phyloP scores from a whole-genome alignment of 768 basidiomycete species.

The Boletus sensibilis region DNA sequence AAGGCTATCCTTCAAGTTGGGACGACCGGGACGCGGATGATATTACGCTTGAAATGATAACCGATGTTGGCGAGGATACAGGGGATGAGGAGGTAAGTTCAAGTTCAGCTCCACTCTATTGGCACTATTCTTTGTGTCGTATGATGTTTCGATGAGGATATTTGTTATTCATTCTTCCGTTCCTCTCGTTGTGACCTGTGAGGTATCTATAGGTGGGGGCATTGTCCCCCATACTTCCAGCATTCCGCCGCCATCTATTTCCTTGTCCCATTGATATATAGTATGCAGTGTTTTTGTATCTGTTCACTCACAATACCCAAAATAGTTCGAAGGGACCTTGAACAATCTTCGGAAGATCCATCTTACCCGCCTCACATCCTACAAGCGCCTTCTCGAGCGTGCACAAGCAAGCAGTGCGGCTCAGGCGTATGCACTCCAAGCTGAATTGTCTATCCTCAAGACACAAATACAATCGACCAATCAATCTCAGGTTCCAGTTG shows the following conservation, averaged over 20 bases:
- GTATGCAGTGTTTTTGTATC: background rate
- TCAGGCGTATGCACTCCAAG: conserved; percentile 83
- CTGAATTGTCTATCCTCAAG: conserved; percentile 69
- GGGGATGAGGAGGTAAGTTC: conserved; percentile 68
- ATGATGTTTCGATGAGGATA: background rate
- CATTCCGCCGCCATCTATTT: background rate
- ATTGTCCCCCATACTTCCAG: background rate
- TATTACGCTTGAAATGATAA: conserved; percentile 72
- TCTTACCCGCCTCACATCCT: conserved; percentile 59
- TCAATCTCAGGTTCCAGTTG: conserved; percentile 7
- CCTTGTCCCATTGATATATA: background rate
- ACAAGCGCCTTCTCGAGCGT: conserved; percentile 78
- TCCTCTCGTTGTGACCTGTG: background rate
- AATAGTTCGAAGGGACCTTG: conserved; percentile 46
- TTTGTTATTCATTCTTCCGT: background rate
- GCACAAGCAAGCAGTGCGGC: conserved; percentile 77
- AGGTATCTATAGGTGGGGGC: background rate
- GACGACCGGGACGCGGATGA: conserved; percentile 50
- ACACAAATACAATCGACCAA: conserved; percentile 34
- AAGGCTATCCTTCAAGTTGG: conserved; percentile 25
- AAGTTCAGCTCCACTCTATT: background rate
- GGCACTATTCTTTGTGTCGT: background rate
- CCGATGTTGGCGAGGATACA: conserved; percentile 52
- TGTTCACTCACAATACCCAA: conserved; percentile 1
- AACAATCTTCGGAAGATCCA: conserved; percentile 43